These are phyloP conservation scores for Tephrocybe sp. DNA, from an alignment of 768 basidiomycete species.

Conservation along the genomic window DNA sequence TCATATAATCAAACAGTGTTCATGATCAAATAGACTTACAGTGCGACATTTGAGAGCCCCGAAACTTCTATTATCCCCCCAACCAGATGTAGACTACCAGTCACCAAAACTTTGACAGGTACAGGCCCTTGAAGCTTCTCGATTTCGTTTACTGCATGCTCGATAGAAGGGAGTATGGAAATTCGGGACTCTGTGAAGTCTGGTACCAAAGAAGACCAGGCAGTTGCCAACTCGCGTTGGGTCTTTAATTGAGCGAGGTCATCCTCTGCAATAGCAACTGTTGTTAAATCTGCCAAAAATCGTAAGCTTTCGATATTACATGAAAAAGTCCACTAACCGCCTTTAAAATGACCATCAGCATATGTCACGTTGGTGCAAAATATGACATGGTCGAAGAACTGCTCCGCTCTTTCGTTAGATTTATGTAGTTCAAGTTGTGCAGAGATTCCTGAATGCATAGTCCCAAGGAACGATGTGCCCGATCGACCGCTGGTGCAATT, in stretches of 20 bases:
- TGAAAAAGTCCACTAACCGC: slow-evolving; percentile 50
- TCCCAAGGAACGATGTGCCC: slow-evolving; percentile 64
- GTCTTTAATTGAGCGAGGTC: slow-evolving; percentile 67
- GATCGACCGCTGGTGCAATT: slow-evolving; percentile 94
- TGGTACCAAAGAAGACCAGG: slow-evolving; percentile 68
- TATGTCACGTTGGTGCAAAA: slow-evolving; percentile 98
- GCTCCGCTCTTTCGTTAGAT: slow-evolving; percentile 32
- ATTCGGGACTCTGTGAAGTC: slow-evolving; percentile 58
- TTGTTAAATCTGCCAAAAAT: slow-evolving; percentile 64
- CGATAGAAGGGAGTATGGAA: slow-evolving; percentile 82
- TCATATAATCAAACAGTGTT: too few relatives aligned
- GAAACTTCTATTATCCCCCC: slow-evolving; percentile 94
- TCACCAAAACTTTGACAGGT: slow-evolving; percentile 66
- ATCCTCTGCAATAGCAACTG: slow-evolving; percentile 56
- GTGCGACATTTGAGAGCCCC: slow-evolving; percentile 65
- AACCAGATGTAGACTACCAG: slow-evolving; percentile 91
- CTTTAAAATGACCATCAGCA: slow-evolving; percentile 83
- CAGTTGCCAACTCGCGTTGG: slow-evolving; percentile 71
- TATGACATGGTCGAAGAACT: slow-evolving; percentile 81
- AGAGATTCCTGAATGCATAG: slow-evolving; percentile 52
- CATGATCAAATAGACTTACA: slow-evolving; percentile 35
- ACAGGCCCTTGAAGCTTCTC: slow-evolving; percentile 35
- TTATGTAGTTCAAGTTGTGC: slow-evolving; percentile 42
- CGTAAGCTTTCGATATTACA: background rate
- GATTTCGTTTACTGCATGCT: slow-evolving; percentile 79